Evolutionary conservation across 228 moss, liverwort and hornwort species (phyloP).

Genomic region (Sphagnum magellanicum): DNA sequence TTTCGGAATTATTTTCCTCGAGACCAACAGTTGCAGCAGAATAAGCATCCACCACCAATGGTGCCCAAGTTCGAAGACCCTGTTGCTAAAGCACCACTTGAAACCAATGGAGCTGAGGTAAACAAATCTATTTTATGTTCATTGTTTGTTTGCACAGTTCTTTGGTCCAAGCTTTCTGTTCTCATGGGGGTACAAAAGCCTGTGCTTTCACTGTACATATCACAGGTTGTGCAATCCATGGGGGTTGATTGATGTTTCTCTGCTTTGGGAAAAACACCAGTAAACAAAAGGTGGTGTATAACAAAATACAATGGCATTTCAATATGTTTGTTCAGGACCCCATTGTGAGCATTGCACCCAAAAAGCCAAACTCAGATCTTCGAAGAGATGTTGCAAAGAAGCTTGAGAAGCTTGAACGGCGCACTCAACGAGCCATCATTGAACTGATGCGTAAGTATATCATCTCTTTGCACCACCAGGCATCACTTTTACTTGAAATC

Average conservation of each 20-base stretch:
- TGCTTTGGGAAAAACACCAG: too few relatives aligned
- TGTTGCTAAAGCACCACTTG: constrained; percentile 49
- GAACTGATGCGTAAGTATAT: constrained; percentile 79
- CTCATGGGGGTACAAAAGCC: too few relatives aligned
- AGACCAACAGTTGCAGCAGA: constrained; percentile 73
- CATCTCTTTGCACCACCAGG: not conserved
- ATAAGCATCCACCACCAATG: constrained; percentile 71
- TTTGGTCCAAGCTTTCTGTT: too few relatives aligned
- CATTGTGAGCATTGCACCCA: constrained; percentile 92
- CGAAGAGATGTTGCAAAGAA: constrained; percentile 96
- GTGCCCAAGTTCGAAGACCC: constrained; percentile 90
- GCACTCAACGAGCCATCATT: constrained; percentile 85
- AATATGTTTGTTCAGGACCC: constrained; percentile 55
- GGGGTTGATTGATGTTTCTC: too few relatives aligned
- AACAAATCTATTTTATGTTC: not conserved
- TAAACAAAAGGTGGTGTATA: too few relatives aligned
- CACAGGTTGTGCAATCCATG: too few relatives aligned
- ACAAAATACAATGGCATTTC: too few relatives aligned
- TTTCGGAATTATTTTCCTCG: constrained; percentile 96
- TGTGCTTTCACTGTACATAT: too few relatives aligned
- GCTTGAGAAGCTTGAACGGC: constrained; percentile 86
- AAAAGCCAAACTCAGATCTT: constrained; percentile 98
- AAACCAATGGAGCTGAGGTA: constrained; percentile 50
- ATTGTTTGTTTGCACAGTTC: not conserved
- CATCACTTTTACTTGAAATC: not conserved